phyloP scores from a whole-genome alignment of 2,329 filamentous ascomycete genomes.

The Beauveria caledonica region DNA sequence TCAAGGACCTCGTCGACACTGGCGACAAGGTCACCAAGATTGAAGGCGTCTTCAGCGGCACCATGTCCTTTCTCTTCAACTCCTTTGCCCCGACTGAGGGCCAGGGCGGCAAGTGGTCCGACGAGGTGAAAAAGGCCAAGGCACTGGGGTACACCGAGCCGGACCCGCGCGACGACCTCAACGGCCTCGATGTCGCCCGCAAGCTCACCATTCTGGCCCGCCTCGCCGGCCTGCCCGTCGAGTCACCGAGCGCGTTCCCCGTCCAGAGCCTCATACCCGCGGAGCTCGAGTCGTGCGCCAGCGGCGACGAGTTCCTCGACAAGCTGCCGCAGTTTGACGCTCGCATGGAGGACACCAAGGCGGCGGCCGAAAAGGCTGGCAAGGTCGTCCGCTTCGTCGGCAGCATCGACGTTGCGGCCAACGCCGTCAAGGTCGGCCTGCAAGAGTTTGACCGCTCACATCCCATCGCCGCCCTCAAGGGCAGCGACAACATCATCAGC shows the following conservation, averaged over 20 bases:
- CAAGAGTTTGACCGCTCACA: slow-evolving; percentile 83
- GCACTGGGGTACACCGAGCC: slow-evolving; percentile 87
- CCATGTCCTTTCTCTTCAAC: slow-evolving; percentile 98
- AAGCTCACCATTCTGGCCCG: slow-evolving; percentile 94
- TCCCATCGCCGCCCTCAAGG: slow-evolving; percentile 89
- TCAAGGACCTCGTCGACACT: slow-evolving; percentile 90
- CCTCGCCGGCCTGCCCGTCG: slow-evolving; percentile 70
- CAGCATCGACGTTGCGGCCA: slow-evolving; percentile 75
- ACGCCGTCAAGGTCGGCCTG: slow-evolving; percentile 82
- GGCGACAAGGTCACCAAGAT: slow-evolving; percentile 88
- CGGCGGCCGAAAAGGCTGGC: slow-evolving; percentile 73
- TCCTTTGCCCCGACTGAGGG: slow-evolving; percentile 79
- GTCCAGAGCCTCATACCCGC: slow-evolving; percentile 89
- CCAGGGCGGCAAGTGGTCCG: slow-evolving; percentile 73
- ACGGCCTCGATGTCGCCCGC: slow-evolving; percentile 83
- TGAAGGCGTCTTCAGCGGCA: slow-evolving; percentile 95
- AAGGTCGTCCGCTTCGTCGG: slow-evolving; percentile 94
- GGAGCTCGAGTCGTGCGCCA: slow-evolving; percentile 68
- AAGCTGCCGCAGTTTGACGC: slow-evolving; percentile 73
- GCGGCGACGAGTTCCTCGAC: slow-evolving; percentile 78
- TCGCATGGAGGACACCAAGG: slow-evolving; percentile 84
- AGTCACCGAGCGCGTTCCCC: slow-evolving; percentile 81
- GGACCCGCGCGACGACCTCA: slow-evolving; percentile 78
- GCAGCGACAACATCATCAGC: slow-evolving; percentile 97
- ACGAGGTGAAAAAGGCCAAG: slow-evolving; percentile 87